Evolutionary conservation across 202 grass and related monocot genomes (phyloP).

Genomic region (Brachypodium distachyon): DNA sequence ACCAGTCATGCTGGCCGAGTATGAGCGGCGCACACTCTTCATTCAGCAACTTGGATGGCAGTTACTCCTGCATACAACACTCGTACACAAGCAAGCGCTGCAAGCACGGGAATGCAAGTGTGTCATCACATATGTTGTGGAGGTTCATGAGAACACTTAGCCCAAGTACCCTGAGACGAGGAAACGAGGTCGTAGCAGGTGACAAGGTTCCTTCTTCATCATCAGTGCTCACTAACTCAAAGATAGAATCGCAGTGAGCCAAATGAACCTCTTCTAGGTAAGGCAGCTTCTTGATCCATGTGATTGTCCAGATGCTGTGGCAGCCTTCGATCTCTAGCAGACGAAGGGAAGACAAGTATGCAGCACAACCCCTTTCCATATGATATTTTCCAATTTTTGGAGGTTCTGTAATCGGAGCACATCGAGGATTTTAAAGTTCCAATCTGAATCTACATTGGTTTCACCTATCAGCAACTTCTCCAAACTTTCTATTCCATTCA

Average conservation of each 20-base stretch:
- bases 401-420: background rate
- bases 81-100: background rate
- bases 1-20: background rate
- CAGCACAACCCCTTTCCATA: background rate
- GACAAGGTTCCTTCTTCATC: background rate
- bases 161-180: background rate
- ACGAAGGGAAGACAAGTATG: background rate
- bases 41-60: background rate
- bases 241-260: background rate
- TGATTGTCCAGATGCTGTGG: background rate
- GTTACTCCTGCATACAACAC: background rate
- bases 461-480: background rate
- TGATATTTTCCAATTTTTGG: background rate
- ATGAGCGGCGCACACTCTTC: background rate
- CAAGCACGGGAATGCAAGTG: background rate
- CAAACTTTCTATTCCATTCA: background rate
- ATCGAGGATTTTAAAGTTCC: background rate
- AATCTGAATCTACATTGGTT: background rate
- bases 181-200: background rate
- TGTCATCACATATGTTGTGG: background rate
- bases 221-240: background rate
- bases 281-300: background rate
- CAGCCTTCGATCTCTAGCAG: background rate
- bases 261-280: background rate
- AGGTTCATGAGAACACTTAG: background rate